Percentiles rank a stretch among this genome's conserved stretches.
These are phyloP conservation scores for Phialophora expanda DNA, from an alignment of 2,329 filamentous ascomycete species.

Conservation along the genomic window DNA sequence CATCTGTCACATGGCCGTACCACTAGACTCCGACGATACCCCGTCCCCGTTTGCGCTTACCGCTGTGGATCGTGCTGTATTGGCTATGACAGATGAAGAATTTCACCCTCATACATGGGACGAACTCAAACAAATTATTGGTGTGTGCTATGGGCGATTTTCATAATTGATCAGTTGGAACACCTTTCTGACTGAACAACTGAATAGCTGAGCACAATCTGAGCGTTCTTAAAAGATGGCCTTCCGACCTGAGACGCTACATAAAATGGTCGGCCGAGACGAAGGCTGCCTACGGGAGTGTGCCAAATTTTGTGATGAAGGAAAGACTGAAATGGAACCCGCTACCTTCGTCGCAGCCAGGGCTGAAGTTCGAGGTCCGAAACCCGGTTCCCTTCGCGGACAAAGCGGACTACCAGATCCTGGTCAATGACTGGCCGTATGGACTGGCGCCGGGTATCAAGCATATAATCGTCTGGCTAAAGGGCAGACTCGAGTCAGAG, in stretches of 20 bases:
- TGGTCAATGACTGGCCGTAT: slow-evolving; percentile 70
- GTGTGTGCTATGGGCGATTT: slow-evolving; percentile 44
- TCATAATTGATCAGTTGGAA: not conserved
- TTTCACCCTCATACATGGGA: slow-evolving; percentile 60
- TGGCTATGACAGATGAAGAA: slow-evolving; percentile 59
- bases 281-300: slow-evolving; percentile 61
- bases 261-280: slow-evolving; percentile 63
- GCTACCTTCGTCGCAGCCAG: slow-evolving; percentile 39
- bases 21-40: slow-evolving; percentile 17
- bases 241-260: slow-evolving; percentile 64
- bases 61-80: slow-evolving; percentile 54
- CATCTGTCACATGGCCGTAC: slow-evolving; percentile 4
- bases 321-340: slow-evolving; percentile 60
- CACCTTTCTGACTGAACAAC: slow-evolving; percentile 19
- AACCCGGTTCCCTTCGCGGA: slow-evolving; percentile 61
- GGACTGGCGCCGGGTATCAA: slow-evolving; percentile 59
- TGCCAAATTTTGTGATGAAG: slow-evolving; percentile 62
- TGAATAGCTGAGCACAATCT: slow-evolving; percentile 57
- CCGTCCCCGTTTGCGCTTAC: slow-evolving; percentile 53
- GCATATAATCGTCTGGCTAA: slow-evolving; percentile 65
- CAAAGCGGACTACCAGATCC: slow-evolving; percentile 59
- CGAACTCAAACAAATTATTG: slow-evolving; percentile 58
- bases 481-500: slow-evolving; percentile 56
- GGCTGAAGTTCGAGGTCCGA: slow-evolving; percentile 49
- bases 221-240: slow-evolving; percentile 62